phyloP scores from a whole-genome alignment of 2,329 filamentous ascomycete genomes.

The Dactylellina cionopaga region DNA sequence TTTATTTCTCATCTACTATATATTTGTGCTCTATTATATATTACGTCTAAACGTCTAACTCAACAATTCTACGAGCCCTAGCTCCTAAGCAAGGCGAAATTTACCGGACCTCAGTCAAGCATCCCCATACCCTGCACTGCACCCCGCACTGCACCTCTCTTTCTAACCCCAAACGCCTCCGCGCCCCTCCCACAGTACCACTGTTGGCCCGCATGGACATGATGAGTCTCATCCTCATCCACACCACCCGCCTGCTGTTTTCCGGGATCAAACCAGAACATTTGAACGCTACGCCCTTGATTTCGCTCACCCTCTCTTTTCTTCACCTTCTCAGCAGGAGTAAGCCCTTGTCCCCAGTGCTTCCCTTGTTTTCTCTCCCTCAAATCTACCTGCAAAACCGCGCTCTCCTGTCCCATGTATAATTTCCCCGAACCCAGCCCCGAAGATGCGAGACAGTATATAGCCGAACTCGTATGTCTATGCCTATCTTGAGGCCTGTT shows the following conservation, averaged over 20 bases:
- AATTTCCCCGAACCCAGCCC: not conserved
- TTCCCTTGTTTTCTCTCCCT: not conserved
- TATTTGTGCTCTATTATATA: not conserved
- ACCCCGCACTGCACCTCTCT: not conserved
- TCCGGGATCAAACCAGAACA: constrained; percentile 21
- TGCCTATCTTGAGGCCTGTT: not conserved
- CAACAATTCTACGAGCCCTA: not conserved
- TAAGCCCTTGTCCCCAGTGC: not conserved
- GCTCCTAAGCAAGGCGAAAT: not conserved
- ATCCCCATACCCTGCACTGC: not conserved
- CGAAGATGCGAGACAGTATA: constrained; percentile 7
- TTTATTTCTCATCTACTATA: not conserved
- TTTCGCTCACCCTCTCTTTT: constrained; percentile 5
- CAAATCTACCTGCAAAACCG: constrained; percentile 5
- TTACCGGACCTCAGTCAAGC: not conserved
- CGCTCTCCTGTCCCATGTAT: constrained; percentile 1
- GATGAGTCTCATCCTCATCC: no score
- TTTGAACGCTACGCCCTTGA: not conserved
- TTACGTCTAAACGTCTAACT: not conserved
- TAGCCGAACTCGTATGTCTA: not conserved
- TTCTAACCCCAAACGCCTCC: constrained; percentile 4
- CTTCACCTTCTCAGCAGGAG: not conserved
- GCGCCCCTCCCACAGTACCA: constrained; percentile 29
- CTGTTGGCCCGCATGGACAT: no score
- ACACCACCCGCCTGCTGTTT: no score